Conservation (phyloP, 805 yeast species). For the Candida oleophila region DNA sequence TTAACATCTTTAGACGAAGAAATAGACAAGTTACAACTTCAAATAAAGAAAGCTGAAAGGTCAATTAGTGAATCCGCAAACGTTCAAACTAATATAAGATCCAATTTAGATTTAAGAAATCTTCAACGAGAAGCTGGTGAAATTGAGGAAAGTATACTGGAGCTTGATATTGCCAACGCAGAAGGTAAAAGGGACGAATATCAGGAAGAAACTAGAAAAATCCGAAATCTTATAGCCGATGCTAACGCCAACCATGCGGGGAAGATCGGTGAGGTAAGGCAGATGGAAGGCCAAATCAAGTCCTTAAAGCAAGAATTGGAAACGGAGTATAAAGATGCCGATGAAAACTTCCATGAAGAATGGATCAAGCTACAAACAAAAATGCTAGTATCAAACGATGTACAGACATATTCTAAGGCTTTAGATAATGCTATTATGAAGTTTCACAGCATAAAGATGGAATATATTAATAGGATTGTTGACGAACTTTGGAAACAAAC, state of each 20-base stretch:
- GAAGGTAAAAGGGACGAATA: slow-evolving; percentile 59
- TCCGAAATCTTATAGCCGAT: slow-evolving; percentile 50
- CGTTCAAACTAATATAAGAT: slow-evolving; percentile 60
- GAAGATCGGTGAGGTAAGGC: slow-evolving; percentile 81
- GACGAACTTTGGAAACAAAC: slow-evolving; percentile 94
- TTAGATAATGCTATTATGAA: slow-evolving; percentile 92
- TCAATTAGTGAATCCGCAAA: slow-evolving; percentile 55
- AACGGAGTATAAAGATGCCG: slow-evolving; percentile 71
- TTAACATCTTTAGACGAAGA: slow-evolving; percentile 13
- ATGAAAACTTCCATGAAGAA: slow-evolving; percentile 61
- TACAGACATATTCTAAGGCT: slow-evolving; percentile 78
- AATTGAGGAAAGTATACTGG: slow-evolving; percentile 38
- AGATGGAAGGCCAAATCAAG: slow-evolving; percentile 69
- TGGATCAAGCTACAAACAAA: slow-evolving; percentile 77
- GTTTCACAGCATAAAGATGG: slow-evolving; percentile 88
- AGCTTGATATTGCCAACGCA: slow-evolving; percentile 56
- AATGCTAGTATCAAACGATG: slow-evolving; percentile 73
- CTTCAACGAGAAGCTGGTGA: slow-evolving; percentile 37
- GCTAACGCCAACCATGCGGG: slow-evolving; percentile 68
- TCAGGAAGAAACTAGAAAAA: slow-evolving; percentile 51
- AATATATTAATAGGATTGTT: slow-evolving; percentile 81
- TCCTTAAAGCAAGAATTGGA: slow-evolving; percentile 57
- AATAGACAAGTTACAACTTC: slow-evolving; percentile 20
- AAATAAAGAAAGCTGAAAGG: slow-evolving; percentile 34
- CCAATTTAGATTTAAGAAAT: slow-evolving; percentile 59